Conservation (phyloP, 192 early-diverging fungal genomes). For the Coemansia sp. region DNA sequence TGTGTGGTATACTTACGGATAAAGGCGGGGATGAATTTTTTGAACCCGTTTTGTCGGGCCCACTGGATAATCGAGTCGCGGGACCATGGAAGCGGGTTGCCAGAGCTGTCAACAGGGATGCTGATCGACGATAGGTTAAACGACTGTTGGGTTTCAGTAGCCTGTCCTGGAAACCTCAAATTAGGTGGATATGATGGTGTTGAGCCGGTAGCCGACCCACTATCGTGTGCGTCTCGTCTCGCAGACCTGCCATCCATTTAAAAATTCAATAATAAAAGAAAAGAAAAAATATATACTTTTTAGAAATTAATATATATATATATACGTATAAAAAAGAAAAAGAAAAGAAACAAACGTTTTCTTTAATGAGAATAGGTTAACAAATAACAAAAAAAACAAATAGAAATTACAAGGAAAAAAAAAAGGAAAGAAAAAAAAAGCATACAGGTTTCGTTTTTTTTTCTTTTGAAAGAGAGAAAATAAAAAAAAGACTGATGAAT, state of each 20-base stretch:
- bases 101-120: slow-evolving; percentile 33
- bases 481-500: not conserved
- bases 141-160: not conserved
- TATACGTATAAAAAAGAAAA: not conserved
- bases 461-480: not conserved
- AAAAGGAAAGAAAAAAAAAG: not conserved
- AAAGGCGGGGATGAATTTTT: slow-evolving; percentile 46
- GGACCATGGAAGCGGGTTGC: slow-evolving; percentile 47
- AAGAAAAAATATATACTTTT: not conserved
- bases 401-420: not conserved
- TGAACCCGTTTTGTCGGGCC: slow-evolving; percentile 39
- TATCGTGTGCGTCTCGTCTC: slow-evolving; percentile 12
- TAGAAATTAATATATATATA: not conserved
- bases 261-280: not conserved
- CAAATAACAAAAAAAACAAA: not conserved
- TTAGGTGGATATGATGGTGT: slow-evolving; percentile 5
- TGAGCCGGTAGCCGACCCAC: slow-evolving; percentile 9
- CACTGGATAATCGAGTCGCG: slow-evolving; percentile 45
- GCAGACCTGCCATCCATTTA: slow-evolving; percentile 24
- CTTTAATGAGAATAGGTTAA: not conserved
- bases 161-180: not conserved
- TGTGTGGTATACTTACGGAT: slow-evolving; percentile 31
- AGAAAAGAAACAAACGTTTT: not conserved
- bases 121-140: slow-evolving; percentile 33
- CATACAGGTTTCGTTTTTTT: not conserved